These are phyloP conservation scores for Linnemannia schmuckeri DNA, from an alignment of 192 early-diverging fungal species.

Conservation along the genomic window DNA sequence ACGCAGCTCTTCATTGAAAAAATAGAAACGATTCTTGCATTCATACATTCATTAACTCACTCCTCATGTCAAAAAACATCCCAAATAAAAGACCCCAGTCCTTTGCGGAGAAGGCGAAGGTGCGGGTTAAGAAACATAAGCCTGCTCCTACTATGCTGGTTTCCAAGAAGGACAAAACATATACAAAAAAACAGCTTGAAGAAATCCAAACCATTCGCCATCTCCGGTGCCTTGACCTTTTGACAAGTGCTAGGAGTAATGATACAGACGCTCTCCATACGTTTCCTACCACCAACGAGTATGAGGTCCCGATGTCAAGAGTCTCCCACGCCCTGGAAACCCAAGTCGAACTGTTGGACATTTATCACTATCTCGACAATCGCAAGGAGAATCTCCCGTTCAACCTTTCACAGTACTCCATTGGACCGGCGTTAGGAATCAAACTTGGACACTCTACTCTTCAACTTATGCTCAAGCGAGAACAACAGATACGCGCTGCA, in stretches of 20 bases:
- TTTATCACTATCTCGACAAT: conserved; percentile 12
- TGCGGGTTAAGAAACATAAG: too few relatives aligned
- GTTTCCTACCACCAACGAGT: neutral
- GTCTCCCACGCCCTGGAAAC: neutral
- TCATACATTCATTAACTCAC: too few relatives aligned
- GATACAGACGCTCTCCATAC: neutral
- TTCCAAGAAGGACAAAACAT: neutral
- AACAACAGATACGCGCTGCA: neutral
- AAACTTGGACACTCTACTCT: neutral
- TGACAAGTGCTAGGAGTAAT: neutral
- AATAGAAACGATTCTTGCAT: too few relatives aligned
- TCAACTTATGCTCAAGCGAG: neutral
- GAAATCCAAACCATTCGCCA: neutral
- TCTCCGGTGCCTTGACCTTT: conserved; percentile 4
- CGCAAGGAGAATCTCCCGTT: neutral
- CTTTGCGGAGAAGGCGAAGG: too few relatives aligned
- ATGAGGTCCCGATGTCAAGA: conserved; percentile 8
- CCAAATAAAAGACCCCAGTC: too few relatives aligned
- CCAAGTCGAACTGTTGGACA: conserved; percentile 16
- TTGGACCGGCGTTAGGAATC: conserved; percentile 5
- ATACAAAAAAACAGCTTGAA: conserved; percentile 5
- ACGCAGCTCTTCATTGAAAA: too few relatives aligned
- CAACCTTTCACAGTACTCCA: neutral
- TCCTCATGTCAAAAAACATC: too few relatives aligned
- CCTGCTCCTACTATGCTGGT: too few relatives aligned